Conservation (phyloP, 371 early-diverging fungal genomes). For the Chytridium lagenaria region DNA sequence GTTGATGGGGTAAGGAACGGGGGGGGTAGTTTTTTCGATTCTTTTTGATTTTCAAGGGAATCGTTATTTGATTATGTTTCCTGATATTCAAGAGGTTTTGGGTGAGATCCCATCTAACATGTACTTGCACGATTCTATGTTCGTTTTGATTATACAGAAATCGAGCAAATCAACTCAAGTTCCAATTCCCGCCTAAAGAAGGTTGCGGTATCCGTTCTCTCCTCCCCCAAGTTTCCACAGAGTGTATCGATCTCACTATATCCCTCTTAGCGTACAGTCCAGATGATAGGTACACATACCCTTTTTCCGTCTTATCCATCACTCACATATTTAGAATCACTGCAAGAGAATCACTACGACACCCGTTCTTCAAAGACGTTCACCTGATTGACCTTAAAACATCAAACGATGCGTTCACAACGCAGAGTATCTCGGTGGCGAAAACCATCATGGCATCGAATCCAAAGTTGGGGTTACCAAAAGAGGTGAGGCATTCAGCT, state of each 20-base stretch:
- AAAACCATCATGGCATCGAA: background rate
- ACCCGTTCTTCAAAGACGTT: slow-evolving; percentile 81
- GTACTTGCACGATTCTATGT: too few relatives aligned
- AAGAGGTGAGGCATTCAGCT: background rate
- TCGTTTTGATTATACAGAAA: slow-evolving; percentile 35
- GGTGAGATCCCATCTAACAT: too few relatives aligned
- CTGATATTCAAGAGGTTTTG: too few relatives aligned
- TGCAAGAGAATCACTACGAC: slow-evolving; percentile 80
- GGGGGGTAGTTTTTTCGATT: background rate
- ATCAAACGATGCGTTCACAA: background rate
- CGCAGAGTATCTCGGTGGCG: background rate
- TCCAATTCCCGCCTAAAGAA: slow-evolving; percentile 54
- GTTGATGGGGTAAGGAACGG: slow-evolving; percentile 57
- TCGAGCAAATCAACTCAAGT: slow-evolving; percentile 38
- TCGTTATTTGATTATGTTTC: too few relatives aligned
- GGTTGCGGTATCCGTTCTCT: slow-evolving; percentile 54
- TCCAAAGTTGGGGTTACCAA: background rate
- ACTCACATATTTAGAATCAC: slow-evolving; percentile 63
- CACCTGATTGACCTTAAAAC: slow-evolving; percentile 15
- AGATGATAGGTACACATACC: slow-evolving; percentile 44
- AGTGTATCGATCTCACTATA: slow-evolving; percentile 55
- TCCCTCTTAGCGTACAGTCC: slow-evolving; percentile 54
- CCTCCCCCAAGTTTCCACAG: slow-evolving; percentile 47
- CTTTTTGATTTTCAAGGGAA: slow-evolving; percentile 2
- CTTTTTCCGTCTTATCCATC: background rate